Evolutionary conservation across 192 early-diverging fungal genomes (phyloP), one percentile per base, ranked within the genome.

Genomic region (Haplosporangium gracile): DNA sequence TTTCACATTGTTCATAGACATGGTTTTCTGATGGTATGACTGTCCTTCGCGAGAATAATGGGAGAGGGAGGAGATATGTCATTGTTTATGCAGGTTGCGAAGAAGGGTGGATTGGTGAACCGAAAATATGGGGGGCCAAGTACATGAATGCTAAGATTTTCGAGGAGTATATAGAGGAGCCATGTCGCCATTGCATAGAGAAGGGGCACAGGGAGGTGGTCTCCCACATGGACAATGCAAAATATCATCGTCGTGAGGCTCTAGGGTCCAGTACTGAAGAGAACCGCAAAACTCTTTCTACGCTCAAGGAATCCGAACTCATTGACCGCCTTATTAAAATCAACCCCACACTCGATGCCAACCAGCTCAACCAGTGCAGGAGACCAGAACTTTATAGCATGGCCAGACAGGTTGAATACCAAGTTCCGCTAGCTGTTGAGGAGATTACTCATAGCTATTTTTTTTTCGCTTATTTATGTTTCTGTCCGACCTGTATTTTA

Each of bases 201-300:
- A 45, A 55, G 42, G 72, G 71, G 10, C 40, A 73, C 49, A 53
- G 7, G 43, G 47, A 69, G 72, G 63, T 80, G 32, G 72, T 80
- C 26, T 80, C 74, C 63, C 68, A 72, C 72, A 68, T 80, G 79
- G 79, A 80, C 38, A 80, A 80, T 72, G 79, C 79, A 39, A 80
- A 80, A 72, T 74, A 80, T 36, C 79, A 80, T 40, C 38, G 63
- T 24, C 42, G 72, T 16, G 79, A 80, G 72, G 24, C 4, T 11
- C 68, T 8, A 0, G 42, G 42, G 7, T 43, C 42, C 7, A 8
- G 10, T 6, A 6, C 4, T 43, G 42, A 78, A 69, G 6, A 22
- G 45, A n/a, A 53, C 11, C 51, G 68, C 40, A 79, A 79, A 70
- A 70, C 78, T 73, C 78, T 73, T 16, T 65, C 53, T 4, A 15